These are phyloP conservation scores for Leccinum obscurum DNA, from an alignment of 768 basidiomycete genomes.

Conservation along the genomic window DNA sequence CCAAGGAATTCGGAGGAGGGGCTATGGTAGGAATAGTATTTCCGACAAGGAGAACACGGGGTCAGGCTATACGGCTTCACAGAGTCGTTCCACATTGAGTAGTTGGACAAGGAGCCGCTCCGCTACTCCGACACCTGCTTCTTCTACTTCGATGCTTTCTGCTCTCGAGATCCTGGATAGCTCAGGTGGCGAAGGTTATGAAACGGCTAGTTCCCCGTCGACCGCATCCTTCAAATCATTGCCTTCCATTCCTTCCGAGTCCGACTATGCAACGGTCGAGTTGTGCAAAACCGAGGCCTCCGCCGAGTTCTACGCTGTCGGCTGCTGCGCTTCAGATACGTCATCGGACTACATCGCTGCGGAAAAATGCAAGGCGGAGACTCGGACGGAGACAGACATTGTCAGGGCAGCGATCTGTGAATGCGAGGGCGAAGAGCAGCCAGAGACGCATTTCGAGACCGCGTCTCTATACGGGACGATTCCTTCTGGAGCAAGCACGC, in stretches of 20 bases:
- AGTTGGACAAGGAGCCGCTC: slow-evolving; percentile 37
- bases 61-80: slow-evolving; percentile 35
- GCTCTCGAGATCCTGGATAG: slow-evolving; percentile 31
- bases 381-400: slow-evolving; percentile 40
- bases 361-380: slow-evolving; percentile 44
- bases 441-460: slow-evolving; percentile 52
- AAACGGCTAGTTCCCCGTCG: slow-evolving; percentile 44
- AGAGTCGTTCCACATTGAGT: slow-evolving; percentile 35
- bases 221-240: slow-evolving; percentile 55
- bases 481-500: slow-evolving; percentile 35
- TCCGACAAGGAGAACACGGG: slow-evolving; percentile 61
- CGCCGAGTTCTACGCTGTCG: slow-evolving; percentile 51
- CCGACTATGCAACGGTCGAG: slow-evolving; percentile 44
- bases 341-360: slow-evolving; percentile 54
- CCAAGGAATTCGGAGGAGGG: slow-evolving; percentile 55
- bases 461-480: slow-evolving; percentile 42
- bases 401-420: slow-evolving; percentile 47
- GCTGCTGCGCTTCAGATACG: slow-evolving; percentile 41
- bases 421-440: slow-evolving; percentile 31
- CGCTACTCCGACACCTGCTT: slow-evolving; percentile 31
- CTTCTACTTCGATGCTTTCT: slow-evolving; percentile 31
- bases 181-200: slow-evolving; percentile 54
- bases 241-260: slow-evolving; percentile 60
- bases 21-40: slow-evolving; percentile 38
- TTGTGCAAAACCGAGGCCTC: slow-evolving; percentile 42